Evolutionary conservation across 108 stramenopile genomes (phyloP), one percentile per base, ranked within the genome.

Genomic region (Bacterosira constricta): DNA sequence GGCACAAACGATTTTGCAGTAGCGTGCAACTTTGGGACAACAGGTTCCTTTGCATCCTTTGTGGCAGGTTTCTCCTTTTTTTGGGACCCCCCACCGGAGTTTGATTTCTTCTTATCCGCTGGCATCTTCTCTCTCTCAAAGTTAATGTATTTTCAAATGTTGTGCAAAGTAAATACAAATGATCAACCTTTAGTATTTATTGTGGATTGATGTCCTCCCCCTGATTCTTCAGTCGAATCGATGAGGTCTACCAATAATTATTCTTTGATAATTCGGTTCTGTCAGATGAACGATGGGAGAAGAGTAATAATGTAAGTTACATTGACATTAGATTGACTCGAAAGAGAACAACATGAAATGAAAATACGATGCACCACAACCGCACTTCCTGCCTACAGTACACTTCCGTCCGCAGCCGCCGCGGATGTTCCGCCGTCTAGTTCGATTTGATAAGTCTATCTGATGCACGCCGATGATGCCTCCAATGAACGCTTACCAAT

Each of bases 1-100:
- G 71, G 71, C 35, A 72, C 71, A 72, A 72, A 72, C 51, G 52
- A 60, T 42, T 72, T 72, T 30, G 71, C 71, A 42, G 35, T 50
- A 38, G 71, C 71, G 13, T 63, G 61, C 39, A 63, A 29, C 61
- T 63, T 42, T 15, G n/a, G 23, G 15, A 42, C 42, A 29, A 15
- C 4, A 30, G 18, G n/a, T n/a, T n/a, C n/a, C n/a, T n/a, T n/a
- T n/a, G n/a, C n/a, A n/a, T n/a, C n/a, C n/a, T n/a, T n/a, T n/a
- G n/a, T n/a, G n/a, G n/a, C 47, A 49, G 47, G 5, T 17, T 17
- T 49, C 47, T 13, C 47, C 17, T 49, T 13, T 39, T n/a, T n/a
- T n/a, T n/a, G n/a, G n/a, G n/a, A n/a, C n/a, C n/a, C n/a, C n/a
- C n/a, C n/a, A n/a, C 38, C 38, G 13, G 47, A 27, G 21, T 63